Percentiles rank a stretch among this genome's conserved stretches.
Evolutionary conservation across 257 asterid genomes (phyloP).

Genomic region (Nicotiana paniculata): DNA sequence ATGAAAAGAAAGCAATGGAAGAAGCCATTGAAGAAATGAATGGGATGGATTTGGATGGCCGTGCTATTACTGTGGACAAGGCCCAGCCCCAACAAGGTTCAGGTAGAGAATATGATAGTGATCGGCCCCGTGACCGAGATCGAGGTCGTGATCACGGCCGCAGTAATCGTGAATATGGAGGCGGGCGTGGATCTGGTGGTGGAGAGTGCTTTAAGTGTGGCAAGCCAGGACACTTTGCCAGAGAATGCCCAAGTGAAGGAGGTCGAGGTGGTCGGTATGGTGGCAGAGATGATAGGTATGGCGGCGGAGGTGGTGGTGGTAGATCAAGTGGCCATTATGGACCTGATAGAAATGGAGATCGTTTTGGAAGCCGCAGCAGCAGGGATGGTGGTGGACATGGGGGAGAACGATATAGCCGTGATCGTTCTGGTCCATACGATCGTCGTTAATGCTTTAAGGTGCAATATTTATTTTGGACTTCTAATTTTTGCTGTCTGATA

Average conservation of each 20-base stretch:
- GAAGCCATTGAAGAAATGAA: conserved; percentile 85
- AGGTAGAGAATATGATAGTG: conserved; percentile 49
- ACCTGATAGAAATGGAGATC: conserved; percentile 80
- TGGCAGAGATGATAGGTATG: conserved; percentile 49
- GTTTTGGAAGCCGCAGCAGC: conserved; percentile 54
- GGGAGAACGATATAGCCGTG: conserved; percentile 66
- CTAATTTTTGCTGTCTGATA: neutral
- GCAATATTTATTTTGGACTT: neutral
- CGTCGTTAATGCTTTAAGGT: conserved; percentile 25
- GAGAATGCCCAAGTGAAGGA: conserved; percentile 77
- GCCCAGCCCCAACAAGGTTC: conserved; percentile 73
- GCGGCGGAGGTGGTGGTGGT: conserved; percentile 36
- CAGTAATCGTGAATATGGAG: conserved; percentile 43
- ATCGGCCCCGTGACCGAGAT: conserved; percentile 47
- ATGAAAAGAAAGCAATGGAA: conserved; percentile 78
- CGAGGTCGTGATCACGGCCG: conserved; percentile 50
- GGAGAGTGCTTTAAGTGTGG: conserved; percentile 91
- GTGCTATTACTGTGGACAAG: conserved; percentile 71
- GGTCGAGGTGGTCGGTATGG: conserved; percentile 13
- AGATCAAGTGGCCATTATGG: conserved; percentile 58
- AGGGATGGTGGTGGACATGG: conserved; percentile 50
- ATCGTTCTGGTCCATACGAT: conserved; percentile 88
- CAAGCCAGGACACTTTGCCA: conserved; percentile 89
- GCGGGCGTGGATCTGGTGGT: conserved; percentile 72
- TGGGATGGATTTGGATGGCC: conserved; percentile 82